Conservation (phyloP, 2,329 filamentous ascomycete species). For the Cyphellophora europaea region DNA sequence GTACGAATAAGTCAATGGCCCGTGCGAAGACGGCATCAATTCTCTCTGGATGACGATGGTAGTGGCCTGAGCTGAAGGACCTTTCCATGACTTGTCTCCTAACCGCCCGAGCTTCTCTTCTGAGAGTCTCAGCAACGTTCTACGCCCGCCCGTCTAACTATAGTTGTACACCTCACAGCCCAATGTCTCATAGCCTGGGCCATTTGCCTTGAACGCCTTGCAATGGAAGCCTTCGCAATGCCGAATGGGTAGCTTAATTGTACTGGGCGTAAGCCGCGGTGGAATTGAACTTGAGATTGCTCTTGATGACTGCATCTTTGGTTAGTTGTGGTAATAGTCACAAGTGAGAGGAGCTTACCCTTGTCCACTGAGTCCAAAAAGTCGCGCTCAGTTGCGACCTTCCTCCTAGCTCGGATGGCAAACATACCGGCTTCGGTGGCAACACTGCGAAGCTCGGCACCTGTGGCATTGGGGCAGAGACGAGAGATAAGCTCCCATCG, state of each 20-base stretch:
- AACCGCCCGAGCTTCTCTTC: too few species aligned
- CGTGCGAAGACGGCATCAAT: too few species aligned
- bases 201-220: background rate
- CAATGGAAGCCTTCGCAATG: background rate
- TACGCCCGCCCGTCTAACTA: too few species aligned
- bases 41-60: too few species aligned
- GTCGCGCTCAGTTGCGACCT: slow-evolving; percentile 98
- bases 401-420: slow-evolving; percentile 84
- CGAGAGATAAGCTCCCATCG: slow-evolving; percentile 97
- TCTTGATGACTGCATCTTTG: slow-evolving; percentile 57
- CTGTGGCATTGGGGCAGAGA: slow-evolving; percentile 92
- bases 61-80: too few species aligned
- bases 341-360: too few species aligned
- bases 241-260: slow-evolving; percentile 62
- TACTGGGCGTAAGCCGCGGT: slow-evolving; percentile 98
- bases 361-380: slow-evolving; percentile 91
- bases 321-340: background rate
- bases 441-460: slow-evolving; percentile 90
- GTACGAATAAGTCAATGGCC: too few species aligned
- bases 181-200: too few species aligned
- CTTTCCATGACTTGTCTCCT: too few species aligned
- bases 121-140: too few species aligned
- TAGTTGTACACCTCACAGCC: too few species aligned
- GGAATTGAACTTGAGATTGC: slow-evolving; percentile 98
- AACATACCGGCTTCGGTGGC: slow-evolving; percentile 99